Conservation (phyloP, 2,329 filamentous ascomycete species). For the Exophiala phaeomuriformis region DNA sequence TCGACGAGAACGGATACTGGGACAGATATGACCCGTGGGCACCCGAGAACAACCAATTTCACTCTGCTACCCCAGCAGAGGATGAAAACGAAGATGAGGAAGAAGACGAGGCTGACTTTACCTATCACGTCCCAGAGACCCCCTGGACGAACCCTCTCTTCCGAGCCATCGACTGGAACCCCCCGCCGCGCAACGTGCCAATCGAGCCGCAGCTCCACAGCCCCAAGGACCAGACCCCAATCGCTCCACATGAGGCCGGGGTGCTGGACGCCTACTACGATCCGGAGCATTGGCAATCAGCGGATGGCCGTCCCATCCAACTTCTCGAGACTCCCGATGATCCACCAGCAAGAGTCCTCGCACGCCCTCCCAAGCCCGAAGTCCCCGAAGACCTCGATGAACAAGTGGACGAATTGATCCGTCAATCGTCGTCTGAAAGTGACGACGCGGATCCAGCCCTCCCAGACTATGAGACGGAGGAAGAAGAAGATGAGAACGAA, state of each 20-base stretch:
- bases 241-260: neutral
- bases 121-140: constrained; percentile 1
- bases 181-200: constrained; percentile 1
- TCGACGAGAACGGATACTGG: neutral
- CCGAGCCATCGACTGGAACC: constrained; percentile 13
- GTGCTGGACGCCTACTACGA: constrained; percentile 3
- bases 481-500: neutral
- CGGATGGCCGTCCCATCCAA: constrained; percentile 7
- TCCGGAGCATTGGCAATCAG: constrained; percentile 7
- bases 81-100: neutral
- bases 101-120: neutral
- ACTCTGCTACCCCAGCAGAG: neutral
- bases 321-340: constrained; percentile 4
- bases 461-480: too few relatives aligned
- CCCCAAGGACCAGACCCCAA: neutral
- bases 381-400: neutral
- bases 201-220: constrained; percentile 6
- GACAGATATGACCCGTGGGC: neutral
- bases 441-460: too few relatives aligned
- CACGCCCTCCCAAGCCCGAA: neutral
- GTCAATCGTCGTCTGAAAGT: neutral
- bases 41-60: neutral
- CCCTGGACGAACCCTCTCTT: constrained; percentile 7
- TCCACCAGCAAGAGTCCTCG: neutral
- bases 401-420: neutral